Evolutionary conservation across 2,329 filamentous ascomycete genomes (phyloP), one percentile per base, ranked within the genome.

Genomic region (Ophiostoma sp.): DNA sequence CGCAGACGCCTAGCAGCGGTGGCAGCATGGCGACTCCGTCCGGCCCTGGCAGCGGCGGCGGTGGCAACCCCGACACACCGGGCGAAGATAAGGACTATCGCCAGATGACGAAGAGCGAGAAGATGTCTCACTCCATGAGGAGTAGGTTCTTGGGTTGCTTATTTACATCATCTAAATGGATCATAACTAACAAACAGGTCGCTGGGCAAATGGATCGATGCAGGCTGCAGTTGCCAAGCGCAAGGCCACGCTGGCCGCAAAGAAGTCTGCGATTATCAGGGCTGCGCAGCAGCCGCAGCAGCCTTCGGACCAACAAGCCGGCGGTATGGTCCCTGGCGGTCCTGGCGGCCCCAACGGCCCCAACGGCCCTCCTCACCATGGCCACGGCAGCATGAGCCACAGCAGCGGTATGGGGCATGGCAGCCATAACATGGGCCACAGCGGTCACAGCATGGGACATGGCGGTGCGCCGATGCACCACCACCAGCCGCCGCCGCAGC

Each of bases 101-200:
- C 48, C 81, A 83, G 62, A 87, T 88, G 85, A 87, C 85, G 67
- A 88, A 88, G 79, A 87, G 85, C 39, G 86, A 88, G 78, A 88
- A 88, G 81, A 88, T 88, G 86, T 86, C 84, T n/a, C 83, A 82
- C 23, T 87, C 85, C 2, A 88, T 88, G 86, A 87, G 87, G 80
- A 85, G 86, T 87, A 80, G 79, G 83, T 77, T n/a, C 20, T 35
- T 17, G 11, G 20, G 2, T 11, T 20, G 5, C 23, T 20, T 36
- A 31, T 31, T 31, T 31, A 31, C 27, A 31, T 23, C 17, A n/a
- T 64, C 36, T 36, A 11, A 1, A 10, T 35, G 10, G 8, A 15
- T 8, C 6, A 27, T 57, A 71, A 70, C 67, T 23, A 4, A 39
- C 54, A 7, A 36, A 15, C 73, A 86, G 85, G 83, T 72, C 84